phyloP scores from a whole-genome alignment of 1,139 yeast species.

The Candida dubliniensis region DNA sequence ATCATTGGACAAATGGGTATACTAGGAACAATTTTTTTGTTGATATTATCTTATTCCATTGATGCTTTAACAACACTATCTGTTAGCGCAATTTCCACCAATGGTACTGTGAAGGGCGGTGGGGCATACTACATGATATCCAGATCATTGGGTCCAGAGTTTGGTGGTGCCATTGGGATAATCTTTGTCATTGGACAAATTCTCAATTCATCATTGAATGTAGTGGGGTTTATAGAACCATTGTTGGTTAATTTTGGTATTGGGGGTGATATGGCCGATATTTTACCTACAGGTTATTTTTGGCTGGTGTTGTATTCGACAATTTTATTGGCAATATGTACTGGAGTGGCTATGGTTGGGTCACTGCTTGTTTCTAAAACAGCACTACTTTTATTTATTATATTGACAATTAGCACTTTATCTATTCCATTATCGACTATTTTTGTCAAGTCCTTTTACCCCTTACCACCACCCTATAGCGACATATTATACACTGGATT shows the following conservation, averaged over 20 bases:
- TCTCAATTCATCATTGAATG: constrained; percentile 72
- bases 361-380: constrained; percentile 81
- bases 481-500: constrained; percentile 68
- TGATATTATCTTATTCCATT: constrained; percentile 62
- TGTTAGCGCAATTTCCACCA: constrained; percentile 76
- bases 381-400: constrained; percentile 70
- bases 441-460: constrained; percentile 53
- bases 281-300: constrained; percentile 55
- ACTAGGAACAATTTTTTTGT: constrained; percentile 56
- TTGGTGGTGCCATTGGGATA: constrained; percentile 81
- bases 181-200: constrained; percentile 78
- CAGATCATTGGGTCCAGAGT: constrained; percentile 77
- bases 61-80: constrained; percentile 70
- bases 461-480: constrained; percentile 49
- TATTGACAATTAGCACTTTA: constrained; percentile 69
- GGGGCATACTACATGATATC: constrained; percentile 86
- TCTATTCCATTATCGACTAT: constrained; percentile 81
- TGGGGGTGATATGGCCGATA: constrained; percentile 55
- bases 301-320: constrained; percentile 67
- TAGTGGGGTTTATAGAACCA: constrained; percentile 79
- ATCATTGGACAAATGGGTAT: constrained; percentile 79
- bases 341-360: constrained; percentile 79
- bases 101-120: constrained; percentile 82
- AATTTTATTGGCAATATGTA: constrained; percentile 64
- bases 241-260: constrained; percentile 64